Percentiles rank a stretch among this genome's conserved stretches.
phyloP scores from a whole-genome alignment of 768 basidiomycete genomes.

The Kwoniella botswanensis region DNA sequence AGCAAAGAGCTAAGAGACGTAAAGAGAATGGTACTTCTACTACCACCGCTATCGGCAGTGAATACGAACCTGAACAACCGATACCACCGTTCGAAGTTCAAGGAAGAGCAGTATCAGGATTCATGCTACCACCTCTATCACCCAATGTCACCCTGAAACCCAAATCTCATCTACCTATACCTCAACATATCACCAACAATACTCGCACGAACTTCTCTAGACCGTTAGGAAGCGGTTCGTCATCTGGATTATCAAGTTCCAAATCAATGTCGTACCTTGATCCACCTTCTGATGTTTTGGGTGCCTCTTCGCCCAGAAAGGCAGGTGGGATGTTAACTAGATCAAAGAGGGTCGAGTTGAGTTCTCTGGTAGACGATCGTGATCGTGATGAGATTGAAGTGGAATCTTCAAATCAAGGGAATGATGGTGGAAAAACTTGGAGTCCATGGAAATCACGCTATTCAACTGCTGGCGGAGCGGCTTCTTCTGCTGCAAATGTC shows the following conservation, averaged over 20 bases:
- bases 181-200: slow-evolving; percentile 2
- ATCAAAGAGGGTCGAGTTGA: slow-evolving; percentile 27
- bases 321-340: slow-evolving; percentile 26
- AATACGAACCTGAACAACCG: slow-evolving; percentile 26
- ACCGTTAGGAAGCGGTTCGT: slow-evolving; percentile 12
- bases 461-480: slow-evolving; percentile 20
- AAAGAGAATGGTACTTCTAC: not conserved
- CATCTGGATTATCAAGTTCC: slow-evolving; percentile 16
- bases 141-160: slow-evolving; percentile 30
- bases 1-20: not conserved
- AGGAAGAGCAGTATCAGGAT: slow-evolving; percentile 29
- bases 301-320: slow-evolving; percentile 17
- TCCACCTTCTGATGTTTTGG: slow-evolving; percentile 25
- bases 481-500: slow-evolving; percentile 14
- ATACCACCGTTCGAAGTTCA: slow-evolving; percentile 12
- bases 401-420: slow-evolving; percentile 7
- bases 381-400: slow-evolving; percentile 4
- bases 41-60: not conserved
- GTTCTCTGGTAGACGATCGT: slow-evolving; percentile 20
- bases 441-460: slow-evolving; percentile 34
- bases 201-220: slow-evolving; percentile 30
- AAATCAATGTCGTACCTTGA: slow-evolving; percentile 35
- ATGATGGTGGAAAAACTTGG: slow-evolving; percentile 23
- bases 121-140: slow-evolving; percentile 32
- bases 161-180: slow-evolving; percentile 25